A percentile compares a stretch with the other conserved stretches of the same genome.
phyloP scores from a whole-genome alignment of 1,284 basidiomycete species.

The Ustilago nuda region DNA sequence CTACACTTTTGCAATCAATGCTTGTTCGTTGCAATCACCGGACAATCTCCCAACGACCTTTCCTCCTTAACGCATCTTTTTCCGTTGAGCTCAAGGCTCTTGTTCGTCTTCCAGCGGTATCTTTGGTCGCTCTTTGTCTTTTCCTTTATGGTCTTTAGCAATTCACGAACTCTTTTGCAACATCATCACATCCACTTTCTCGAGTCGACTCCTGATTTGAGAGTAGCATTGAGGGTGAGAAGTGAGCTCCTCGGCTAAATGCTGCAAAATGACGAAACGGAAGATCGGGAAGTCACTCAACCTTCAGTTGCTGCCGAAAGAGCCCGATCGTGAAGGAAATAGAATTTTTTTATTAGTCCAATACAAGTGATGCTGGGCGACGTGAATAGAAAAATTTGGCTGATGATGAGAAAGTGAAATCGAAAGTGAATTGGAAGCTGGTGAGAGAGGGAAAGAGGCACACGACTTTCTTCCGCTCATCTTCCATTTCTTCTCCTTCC shows the following conservation, averaged over 20 bases:
- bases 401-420: slow-evolving; percentile 4
- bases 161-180: slow-evolving; percentile 1
- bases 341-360: slow-evolving; percentile 14
- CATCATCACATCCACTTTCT: not conserved
- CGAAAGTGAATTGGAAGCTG: not conserved
- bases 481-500: slow-evolving; percentile 6
- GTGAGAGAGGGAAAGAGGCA: slow-evolving; percentile 4
- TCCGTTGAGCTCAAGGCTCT: not conserved
- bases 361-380: not conserved
- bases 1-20: not conserved
- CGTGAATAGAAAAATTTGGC: slow-evolving; percentile 3
- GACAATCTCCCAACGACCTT: not conserved
- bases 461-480: slow-evolving; percentile 22
- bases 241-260: not conserved
- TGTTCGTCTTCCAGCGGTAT: not conserved
- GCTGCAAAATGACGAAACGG: slow-evolving; percentile 22
- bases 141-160: slow-evolving; percentile 1
- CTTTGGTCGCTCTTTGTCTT: slow-evolving; percentile 6
- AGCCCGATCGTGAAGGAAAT: slow-evolving; percentile 21
- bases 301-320: not conserved
- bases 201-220: too few species aligned
- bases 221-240: not conserved
- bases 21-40: not conserved
- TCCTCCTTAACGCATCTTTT: not conserved
- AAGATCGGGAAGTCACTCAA: slow-evolving; percentile 2